Evolutionary conservation across 257 asterid genomes (phyloP).

Genomic region (Pogostemon cablin): DNA sequence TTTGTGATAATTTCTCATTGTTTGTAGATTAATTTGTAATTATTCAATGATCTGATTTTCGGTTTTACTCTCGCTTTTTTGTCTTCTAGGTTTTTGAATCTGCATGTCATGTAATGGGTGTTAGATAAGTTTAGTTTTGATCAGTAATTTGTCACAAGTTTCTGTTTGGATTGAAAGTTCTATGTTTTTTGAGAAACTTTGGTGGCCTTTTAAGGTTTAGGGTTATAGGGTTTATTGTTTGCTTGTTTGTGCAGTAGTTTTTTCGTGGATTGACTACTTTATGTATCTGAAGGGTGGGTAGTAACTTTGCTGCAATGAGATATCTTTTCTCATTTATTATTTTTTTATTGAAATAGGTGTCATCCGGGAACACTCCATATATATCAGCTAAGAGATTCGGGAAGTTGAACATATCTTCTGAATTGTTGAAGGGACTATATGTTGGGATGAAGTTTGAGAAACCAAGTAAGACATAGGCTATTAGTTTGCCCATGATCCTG

Average conservation of each 20-base stretch:
- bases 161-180: slow-evolving; percentile 24
- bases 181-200: slow-evolving; percentile 6
- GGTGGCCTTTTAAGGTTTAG: too few species aligned
- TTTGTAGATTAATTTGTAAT: slow-evolving; percentile 1
- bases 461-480: slow-evolving; percentile 83
- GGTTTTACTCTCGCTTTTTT: background rate
- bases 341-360: slow-evolving; percentile 50
- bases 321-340: slow-evolving; percentile 8
- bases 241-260: background rate
- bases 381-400: slow-evolving; percentile 78
- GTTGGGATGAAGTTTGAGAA: slow-evolving; percentile 80
- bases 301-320: background rate
- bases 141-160: background rate
- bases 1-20: too few species aligned
- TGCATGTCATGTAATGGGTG: background rate
- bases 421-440: slow-evolving; percentile 77
- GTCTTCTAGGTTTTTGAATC: background rate
- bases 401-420: slow-evolving; percentile 74
- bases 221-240: background rate
- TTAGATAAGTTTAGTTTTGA: slow-evolving; percentile 8
- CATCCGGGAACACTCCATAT: slow-evolving; percentile 75
- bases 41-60: slow-evolving; percentile 25
- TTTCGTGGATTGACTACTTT: background rate
- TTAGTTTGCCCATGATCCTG: slow-evolving; percentile 92
- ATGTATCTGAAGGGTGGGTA: background rate